Evolutionary conservation across 2,329 filamentous ascomycete species (phyloP).

Genomic region (Cladosporium phlei): DNA sequence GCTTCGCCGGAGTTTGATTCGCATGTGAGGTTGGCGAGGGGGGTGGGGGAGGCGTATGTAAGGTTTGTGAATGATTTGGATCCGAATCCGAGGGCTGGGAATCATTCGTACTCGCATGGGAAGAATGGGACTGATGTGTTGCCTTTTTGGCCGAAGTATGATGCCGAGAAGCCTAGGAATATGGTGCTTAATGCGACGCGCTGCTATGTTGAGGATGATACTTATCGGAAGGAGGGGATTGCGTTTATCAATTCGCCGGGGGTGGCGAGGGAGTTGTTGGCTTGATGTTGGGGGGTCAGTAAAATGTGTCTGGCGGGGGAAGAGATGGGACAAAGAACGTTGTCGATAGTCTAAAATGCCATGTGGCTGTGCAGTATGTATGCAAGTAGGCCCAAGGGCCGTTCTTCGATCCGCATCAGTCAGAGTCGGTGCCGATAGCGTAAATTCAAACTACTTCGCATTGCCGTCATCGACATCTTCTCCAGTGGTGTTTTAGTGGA

Average conservation of each 20-base stretch:
- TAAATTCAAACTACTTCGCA: too few relatives aligned
- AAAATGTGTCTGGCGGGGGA: too few relatives aligned
- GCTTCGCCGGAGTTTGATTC: conserved; percentile 38
- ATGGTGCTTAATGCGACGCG: conserved; percentile 44
- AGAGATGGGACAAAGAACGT: too few relatives aligned
- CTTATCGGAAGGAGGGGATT: conserved; percentile 46
- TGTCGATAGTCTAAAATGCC: too few relatives aligned
- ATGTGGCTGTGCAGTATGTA: too few relatives aligned
- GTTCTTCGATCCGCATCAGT: too few relatives aligned
- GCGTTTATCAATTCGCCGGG: conserved; percentile 36
- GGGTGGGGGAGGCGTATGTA: conserved; percentile 41
- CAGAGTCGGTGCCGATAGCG: too few relatives aligned
- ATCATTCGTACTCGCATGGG: too few relatives aligned
- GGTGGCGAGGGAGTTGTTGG: conserved; percentile 2
- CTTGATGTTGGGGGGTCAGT: conserved; percentile 1
- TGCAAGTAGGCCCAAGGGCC: too few relatives aligned
- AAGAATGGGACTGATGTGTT: too few relatives aligned
- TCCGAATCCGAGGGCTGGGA: conserved; percentile 35
- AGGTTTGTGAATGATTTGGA: conserved; percentile 42
- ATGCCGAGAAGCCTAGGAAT: conserved; percentile 37
- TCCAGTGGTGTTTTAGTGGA: too few relatives aligned
- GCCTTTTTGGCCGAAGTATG: conserved; percentile 42
- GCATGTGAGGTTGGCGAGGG: conserved; percentile 34
- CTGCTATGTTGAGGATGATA: conserved; percentile 45
- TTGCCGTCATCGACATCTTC: too few relatives aligned